These are phyloP conservation scores for Verticillium alfalfae DNA, from an alignment of 2,329 filamentous ascomycete species.

Conservation along the genomic window DNA sequence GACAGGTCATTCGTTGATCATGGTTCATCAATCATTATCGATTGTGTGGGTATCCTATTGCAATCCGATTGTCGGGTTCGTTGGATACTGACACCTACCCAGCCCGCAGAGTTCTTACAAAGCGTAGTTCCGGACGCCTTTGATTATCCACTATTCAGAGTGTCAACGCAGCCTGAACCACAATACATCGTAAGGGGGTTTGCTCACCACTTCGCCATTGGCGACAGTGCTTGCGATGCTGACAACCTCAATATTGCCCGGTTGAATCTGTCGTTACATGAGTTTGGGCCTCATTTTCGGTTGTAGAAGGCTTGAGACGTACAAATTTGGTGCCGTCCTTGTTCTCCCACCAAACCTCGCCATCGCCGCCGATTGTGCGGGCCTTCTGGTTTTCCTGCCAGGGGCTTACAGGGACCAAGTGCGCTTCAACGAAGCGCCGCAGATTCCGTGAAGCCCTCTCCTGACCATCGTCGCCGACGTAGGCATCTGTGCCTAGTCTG, in stretches of 20 bases:
- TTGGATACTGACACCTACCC: background rate
- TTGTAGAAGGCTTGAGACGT: conserved; percentile 21
- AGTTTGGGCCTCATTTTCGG: background rate
- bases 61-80: background rate
- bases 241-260: conserved; percentile 72
- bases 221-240: conserved; percentile 68
- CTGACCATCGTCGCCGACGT: conserved; percentile 68
- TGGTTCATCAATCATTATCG: too few relatives aligned
- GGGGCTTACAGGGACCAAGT: conserved; percentile 69
- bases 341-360: conserved; percentile 77
- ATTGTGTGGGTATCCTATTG: background rate
- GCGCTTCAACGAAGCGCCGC: conserved; percentile 75
- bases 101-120: background rate
- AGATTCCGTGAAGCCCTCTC: conserved; percentile 74
- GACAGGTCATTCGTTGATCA: background rate
- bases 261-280: conserved; percentile 55
- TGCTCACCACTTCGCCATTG: conserved; percentile 74
- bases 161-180: background rate
- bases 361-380: conserved; percentile 58
- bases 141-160: conserved; percentile 59
- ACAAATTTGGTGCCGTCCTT: conserved; percentile 63
- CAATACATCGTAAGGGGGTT: background rate
- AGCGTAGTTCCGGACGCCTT: conserved; percentile 41
- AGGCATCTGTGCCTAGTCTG: conserved; percentile 61
- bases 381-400: conserved; percentile 66